Percentiles rank a stretch among this genome's conserved stretches.
Conservation (phyloP, 2,329 filamentous ascomycete genomes). For the Aspergillus sp. region DNA sequence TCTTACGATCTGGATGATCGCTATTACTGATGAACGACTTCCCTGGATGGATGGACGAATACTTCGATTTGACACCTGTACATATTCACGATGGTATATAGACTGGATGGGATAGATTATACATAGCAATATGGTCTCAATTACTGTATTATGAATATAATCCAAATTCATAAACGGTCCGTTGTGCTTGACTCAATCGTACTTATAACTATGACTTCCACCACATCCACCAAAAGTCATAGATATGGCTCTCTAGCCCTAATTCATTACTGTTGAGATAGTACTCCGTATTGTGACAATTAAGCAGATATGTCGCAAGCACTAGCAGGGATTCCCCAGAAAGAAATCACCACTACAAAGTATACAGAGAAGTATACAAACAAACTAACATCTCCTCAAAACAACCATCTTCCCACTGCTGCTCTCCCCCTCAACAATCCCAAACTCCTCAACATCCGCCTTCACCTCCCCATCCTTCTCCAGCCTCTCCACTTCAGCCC, state of each 20-base stretch:
- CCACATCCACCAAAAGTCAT: constrained; percentile 16
- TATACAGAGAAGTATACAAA: no score
- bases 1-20: constrained; percentile 15
- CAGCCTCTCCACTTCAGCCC: neutral
- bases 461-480: neutral
- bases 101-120: constrained; percentile 19
- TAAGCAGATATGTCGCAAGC: no score
- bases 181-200: no score
- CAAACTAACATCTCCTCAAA: neutral
- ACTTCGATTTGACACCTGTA: constrained; percentile 9
- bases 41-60: constrained; percentile 20
- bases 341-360: no score
- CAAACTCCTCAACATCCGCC: neutral
- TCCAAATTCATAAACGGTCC: no score
- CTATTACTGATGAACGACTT: constrained; percentile 17
- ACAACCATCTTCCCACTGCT: neutral
- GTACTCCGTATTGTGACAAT: no score
- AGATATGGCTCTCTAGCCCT: no score
- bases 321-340: no score
- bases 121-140: neutral
- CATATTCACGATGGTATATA: constrained; percentile 18
- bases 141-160: neutral
- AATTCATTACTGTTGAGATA: no score
- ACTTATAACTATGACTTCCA: no score
- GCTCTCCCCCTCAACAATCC: neutral